Evolutionary conservation across 106 monocot species (phyloP), one percentile per base, ranked within the genome.

Genomic region (Dendrobium chrysotoxum): DNA sequence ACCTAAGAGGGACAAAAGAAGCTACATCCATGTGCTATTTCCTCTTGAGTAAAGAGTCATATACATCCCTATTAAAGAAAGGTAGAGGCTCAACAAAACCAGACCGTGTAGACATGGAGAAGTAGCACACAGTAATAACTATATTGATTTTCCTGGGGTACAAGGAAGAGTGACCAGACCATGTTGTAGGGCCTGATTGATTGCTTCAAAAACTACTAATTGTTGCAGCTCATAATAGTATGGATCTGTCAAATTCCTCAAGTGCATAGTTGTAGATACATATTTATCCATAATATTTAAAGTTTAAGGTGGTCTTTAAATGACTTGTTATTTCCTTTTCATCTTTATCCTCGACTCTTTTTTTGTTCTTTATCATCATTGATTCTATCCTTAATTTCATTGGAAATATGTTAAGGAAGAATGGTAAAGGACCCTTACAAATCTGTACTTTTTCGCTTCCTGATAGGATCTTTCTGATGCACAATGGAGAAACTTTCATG

Each of bases 401-500:
- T 40, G 41, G 28, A 74, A 74, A 42, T 71, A 74, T 74, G 6
- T 21, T 18, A 20, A 42, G 74, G 74, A 74, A 38, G 38, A 71
- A 38, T 71, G 71, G 35, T 50, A 2, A 35, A 74, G 20, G 5
- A 57, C 72, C 7, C 35, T 28, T 67, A 13, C 79, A 75, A 67
- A 73, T 70, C 10, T 40, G 35, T 15, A 13, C 13, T 13, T 40
- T 72, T 64, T 40, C 53, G 75, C 40, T 40, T 75, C 58, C 47
- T 71, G 73, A 0, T 83, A 98, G 98, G 98, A 98, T 80, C 42
- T 92, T 42, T 98, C 98, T 81, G 98, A 98, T 86, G 72, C 91
- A 58, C 98, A 98, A 76, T 98, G 98, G 98, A 92, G 86, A 89
- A 95, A 94, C 61, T 98, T 98, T 70, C 86, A 91, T 67, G 98